These are phyloP conservation scores for Mrakiaceae sp. DNA, from an alignment of 1,284 basidiomycete species.

Conservation along the genomic window DNA sequence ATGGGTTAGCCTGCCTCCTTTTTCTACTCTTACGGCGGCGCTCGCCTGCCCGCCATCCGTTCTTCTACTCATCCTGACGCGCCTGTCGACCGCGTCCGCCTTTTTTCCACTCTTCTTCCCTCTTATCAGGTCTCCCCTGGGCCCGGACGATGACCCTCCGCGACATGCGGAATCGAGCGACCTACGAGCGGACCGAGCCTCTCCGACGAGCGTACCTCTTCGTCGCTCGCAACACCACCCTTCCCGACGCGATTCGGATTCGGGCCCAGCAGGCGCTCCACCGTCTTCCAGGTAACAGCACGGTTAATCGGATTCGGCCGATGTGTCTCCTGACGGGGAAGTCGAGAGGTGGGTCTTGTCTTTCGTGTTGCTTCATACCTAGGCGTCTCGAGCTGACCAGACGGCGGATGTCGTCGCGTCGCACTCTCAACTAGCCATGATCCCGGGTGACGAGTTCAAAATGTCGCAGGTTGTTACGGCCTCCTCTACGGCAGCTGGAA, in stretches of 20 bases:
- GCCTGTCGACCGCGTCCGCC: neutral
- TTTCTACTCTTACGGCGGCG: too few relatives aligned
- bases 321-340: conserved; percentile 72
- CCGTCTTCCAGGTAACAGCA: conserved; percentile 65
- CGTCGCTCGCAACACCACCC: conserved; percentile 74
- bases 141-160: conserved; percentile 22
- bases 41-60: too few relatives aligned
- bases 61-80: too few relatives aligned
- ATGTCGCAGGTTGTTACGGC: too few relatives aligned
- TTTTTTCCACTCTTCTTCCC: neutral
- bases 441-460: too few relatives aligned
- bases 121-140: too few relatives aligned
- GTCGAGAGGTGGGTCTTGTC: conserved; percentile 46
- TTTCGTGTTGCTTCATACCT: neutral
- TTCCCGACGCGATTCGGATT: conserved; percentile 76
- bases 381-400: neutral
- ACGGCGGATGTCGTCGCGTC: too few relatives aligned
- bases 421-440: too few relatives aligned
- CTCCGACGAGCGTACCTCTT: conserved; percentile 75
- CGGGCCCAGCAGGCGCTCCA: conserved; percentile 94
- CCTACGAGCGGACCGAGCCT: conserved; percentile 55
- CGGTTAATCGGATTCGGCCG: conserved; percentile 73
- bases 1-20: too few relatives aligned
- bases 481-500: too few relatives aligned
- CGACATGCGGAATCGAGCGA: conserved; percentile 31